A percentile compares a stretch with the other conserved stretches of the same genome.
These are phyloP conservation scores for Pyrenopolyporus hunteri DNA, from an alignment of 495 filamentous ascomycete species.

Conservation along the genomic window DNA sequence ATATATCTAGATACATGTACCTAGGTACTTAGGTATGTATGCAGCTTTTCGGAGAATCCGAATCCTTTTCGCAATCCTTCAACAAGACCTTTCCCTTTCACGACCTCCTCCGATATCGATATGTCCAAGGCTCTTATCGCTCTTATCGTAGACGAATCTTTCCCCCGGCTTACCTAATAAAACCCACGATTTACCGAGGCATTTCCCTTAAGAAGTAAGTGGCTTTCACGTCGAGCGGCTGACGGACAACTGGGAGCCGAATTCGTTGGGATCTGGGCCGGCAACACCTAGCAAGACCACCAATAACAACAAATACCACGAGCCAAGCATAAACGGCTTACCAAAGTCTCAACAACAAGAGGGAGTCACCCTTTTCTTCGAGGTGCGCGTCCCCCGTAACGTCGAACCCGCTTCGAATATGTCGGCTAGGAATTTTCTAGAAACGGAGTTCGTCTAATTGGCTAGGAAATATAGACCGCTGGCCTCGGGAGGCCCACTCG, in stretches of 20 bases:
- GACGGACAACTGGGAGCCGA: constrained; percentile 13
- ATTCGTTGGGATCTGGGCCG: constrained; percentile 27
- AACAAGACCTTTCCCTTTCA: too few species aligned
- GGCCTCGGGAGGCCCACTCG: constrained; percentile 10
- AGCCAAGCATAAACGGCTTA: neutral
- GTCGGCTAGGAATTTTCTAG: constrained; percentile 5
- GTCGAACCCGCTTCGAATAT: constrained; percentile 3
- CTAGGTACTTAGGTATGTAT: too few species aligned
- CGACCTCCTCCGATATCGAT: too few species aligned
- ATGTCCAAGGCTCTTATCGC: too few species aligned
- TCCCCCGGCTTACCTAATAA: constrained; percentile 2
- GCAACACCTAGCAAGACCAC: neutral
- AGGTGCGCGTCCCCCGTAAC: neutral
- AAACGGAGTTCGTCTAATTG: constrained; percentile 12
- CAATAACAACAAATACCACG: neutral
- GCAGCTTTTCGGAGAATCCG: too few species aligned
- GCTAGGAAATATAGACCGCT: constrained; percentile 6
- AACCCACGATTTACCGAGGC: constrained; percentile 16
- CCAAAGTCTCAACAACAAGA: constrained; percentile 22
- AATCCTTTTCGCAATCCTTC: too few species aligned
- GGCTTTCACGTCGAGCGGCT: constrained; percentile 5
- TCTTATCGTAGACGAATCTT: constrained; percentile 1
- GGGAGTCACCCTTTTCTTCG: neutral
- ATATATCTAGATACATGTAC: too few species aligned
- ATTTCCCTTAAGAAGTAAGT: constrained; percentile 12